Percentiles rank a stretch among this genome's conserved stretches.
phyloP scores from a whole-genome alignment of 2,329 filamentous ascomycete species.

The Trichoderma sp. region DNA sequence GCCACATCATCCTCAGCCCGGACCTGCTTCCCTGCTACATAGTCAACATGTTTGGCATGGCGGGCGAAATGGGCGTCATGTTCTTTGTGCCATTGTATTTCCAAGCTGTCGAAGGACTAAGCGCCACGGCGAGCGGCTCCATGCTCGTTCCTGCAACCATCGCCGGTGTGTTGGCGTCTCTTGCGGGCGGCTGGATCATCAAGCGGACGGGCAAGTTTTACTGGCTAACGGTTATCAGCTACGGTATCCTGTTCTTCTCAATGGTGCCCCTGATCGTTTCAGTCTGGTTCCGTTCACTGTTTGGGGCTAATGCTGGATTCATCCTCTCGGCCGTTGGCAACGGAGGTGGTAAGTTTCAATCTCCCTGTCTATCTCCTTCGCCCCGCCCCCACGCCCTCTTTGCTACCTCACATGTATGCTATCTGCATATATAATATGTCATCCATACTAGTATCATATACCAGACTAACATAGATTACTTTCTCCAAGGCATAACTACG shows the following conservation, averaged over 20 bases:
- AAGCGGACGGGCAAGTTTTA: slow-evolving; percentile 69
- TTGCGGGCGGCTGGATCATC: slow-evolving; percentile 65
- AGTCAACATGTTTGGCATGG: slow-evolving; percentile 69
- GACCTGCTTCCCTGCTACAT: slow-evolving; percentile 65
- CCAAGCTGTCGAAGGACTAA: slow-evolving; percentile 65
- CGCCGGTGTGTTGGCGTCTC: slow-evolving; percentile 59
- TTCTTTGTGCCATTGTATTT: slow-evolving; percentile 79
- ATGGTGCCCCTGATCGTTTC: slow-evolving; percentile 33
- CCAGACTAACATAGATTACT: background rate
- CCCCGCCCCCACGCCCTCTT: background rate
- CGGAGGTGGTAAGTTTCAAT: slow-evolving; percentile 34
- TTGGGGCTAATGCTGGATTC: slow-evolving; percentile 49
- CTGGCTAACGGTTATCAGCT: slow-evolving; percentile 59
- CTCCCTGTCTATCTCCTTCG: background rate
- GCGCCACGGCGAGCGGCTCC: slow-evolving; percentile 61
- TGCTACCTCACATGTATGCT: background rate
- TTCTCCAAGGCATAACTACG: slow-evolving; percentile 57
- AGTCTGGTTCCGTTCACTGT: background rate
- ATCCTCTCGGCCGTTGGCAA: slow-evolving; percentile 44
- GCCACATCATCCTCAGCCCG: slow-evolving; percentile 66
- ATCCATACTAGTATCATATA: background rate
- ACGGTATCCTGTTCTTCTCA: slow-evolving; percentile 52
- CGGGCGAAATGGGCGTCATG: slow-evolving; percentile 52
- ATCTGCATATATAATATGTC: background rate
- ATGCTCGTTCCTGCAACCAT: slow-evolving; percentile 65